These are phyloP conservation scores for Orbilia blumenaviensis DNA, from an alignment of 2,329 filamentous ascomycete species.

Conservation along the genomic window DNA sequence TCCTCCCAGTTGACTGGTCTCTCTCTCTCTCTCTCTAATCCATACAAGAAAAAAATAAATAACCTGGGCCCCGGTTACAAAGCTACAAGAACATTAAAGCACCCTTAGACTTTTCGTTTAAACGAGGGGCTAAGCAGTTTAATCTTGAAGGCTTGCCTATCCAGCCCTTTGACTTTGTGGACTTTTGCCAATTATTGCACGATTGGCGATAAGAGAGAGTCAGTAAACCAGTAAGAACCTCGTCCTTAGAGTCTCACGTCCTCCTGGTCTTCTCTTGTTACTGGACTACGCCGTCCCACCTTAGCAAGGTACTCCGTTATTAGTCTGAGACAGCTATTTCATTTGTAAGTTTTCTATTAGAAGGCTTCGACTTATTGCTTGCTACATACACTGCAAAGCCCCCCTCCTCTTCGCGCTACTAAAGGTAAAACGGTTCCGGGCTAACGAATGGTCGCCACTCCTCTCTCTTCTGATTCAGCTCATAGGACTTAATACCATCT, in stretches of 20 bases:
- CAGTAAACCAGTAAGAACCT: constrained; percentile 48
- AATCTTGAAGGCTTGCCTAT: constrained; percentile 52
- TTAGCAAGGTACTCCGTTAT: constrained; percentile 51
- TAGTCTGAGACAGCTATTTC: constrained; percentile 54
- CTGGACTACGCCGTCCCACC: constrained; percentile 53
- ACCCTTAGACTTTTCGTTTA: constrained; percentile 47
- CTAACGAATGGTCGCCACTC: constrained; percentile 51
- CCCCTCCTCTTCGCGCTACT: constrained; percentile 51
- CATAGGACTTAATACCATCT: constrained; percentile 54
- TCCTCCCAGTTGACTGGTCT: constrained; percentile 49
- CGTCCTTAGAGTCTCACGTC: constrained; percentile 44
- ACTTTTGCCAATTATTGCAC: constrained; percentile 52
- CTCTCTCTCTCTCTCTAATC: constrained; percentile 36
- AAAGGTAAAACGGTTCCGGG: constrained; percentile 49
- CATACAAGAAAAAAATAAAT: too few relatives aligned
- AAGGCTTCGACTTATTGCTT: constrained; percentile 42
- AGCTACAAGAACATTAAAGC: constrained; percentile 42
- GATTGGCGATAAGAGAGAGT: constrained; percentile 53
- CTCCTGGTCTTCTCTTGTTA: constrained; percentile 32
- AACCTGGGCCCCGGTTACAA: constrained; percentile 23
- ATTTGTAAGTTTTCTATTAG: constrained; percentile 54
- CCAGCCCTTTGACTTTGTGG: constrained; percentile 44
- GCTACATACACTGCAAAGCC: constrained; percentile 39
- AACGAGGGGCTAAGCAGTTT: constrained; percentile 52
- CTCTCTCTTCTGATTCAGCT: constrained; percentile 52